phyloP scores from a whole-genome alignment of 2,329 filamentous ascomycete genomes.

The Phaeophleospora eucalypticola region DNA sequence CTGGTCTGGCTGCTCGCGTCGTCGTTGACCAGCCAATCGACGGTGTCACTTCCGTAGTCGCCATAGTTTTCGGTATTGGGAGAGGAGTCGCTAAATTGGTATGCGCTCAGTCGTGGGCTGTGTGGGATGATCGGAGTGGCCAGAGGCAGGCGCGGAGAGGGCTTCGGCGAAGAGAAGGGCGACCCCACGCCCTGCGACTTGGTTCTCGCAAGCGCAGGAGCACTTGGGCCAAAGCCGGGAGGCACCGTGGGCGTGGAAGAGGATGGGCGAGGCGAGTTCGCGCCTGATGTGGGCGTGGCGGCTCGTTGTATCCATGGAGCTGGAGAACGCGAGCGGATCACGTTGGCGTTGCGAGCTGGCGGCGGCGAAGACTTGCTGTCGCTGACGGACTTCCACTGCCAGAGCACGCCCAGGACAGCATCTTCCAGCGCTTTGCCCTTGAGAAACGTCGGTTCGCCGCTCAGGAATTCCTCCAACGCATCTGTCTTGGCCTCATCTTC shows the following conservation, averaged over 20 bases:
- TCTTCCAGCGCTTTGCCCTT: slow-evolving; percentile 78
- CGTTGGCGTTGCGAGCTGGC: slow-evolving; percentile 70
- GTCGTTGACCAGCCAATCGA: slow-evolving; percentile 91
- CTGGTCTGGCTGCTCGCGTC: slow-evolving; percentile 77
- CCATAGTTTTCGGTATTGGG: slow-evolving; percentile 82
- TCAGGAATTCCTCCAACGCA: slow-evolving; percentile 79
- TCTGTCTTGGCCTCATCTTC: slow-evolving; percentile 97
- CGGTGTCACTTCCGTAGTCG: slow-evolving; percentile 87
- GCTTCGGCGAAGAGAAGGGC: slow-evolving; percentile 88
- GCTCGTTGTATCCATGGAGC: slow-evolving; percentile 78
- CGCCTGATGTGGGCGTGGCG: slow-evolving; percentile 72
- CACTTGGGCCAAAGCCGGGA: slow-evolving; percentile 69
- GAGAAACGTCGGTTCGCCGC: slow-evolving; percentile 66
- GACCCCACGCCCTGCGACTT: slow-evolving; percentile 69
- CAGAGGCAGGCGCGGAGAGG: slow-evolving; percentile 84
- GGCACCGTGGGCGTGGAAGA: slow-evolving; percentile 79
- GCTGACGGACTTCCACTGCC: slow-evolving; percentile 68
- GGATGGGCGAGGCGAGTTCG: slow-evolving; percentile 73
- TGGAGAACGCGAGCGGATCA: slow-evolving; percentile 87
- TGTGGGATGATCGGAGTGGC: slow-evolving; percentile 88
- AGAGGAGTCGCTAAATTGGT: slow-evolving; percentile 84
- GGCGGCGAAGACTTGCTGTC: slow-evolving; percentile 67
- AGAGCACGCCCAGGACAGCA: slow-evolving; percentile 82
- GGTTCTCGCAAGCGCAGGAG: slow-evolving; percentile 69
- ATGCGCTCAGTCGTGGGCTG: slow-evolving; percentile 88